phyloP scores from a whole-genome alignment of 768 basidiomycete species.

The Polyporus arcularius region DNA sequence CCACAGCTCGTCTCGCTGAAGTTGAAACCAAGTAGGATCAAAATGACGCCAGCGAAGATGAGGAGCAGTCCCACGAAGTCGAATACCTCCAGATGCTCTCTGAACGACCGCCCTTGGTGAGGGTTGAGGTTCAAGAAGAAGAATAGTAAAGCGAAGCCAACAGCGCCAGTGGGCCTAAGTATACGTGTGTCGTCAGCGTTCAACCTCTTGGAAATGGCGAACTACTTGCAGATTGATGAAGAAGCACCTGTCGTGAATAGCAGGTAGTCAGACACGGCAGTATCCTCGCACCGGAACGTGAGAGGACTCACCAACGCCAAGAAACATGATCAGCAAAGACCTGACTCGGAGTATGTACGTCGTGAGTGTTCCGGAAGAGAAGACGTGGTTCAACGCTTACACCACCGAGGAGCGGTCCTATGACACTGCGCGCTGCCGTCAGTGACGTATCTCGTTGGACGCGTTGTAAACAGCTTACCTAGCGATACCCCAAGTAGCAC shows the following conservation, averaged over 20 bases:
- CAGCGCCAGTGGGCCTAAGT: constrained; percentile 69
- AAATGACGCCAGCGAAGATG: constrained; percentile 65
- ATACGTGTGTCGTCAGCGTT: constrained; percentile 2
- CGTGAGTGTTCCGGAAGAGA: not conserved
- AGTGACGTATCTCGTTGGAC: not conserved
- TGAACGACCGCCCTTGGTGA: constrained; percentile 56
- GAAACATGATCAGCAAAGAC: constrained; percentile 71
- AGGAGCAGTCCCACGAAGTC: constrained; percentile 71
- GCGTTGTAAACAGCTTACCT: constrained; percentile 33
- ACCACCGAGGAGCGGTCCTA: constrained; percentile 83
- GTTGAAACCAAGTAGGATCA: constrained; percentile 72
- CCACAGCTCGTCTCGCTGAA: constrained; percentile 66
- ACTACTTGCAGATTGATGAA: constrained; percentile 67
- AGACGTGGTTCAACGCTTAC: constrained; percentile 41
- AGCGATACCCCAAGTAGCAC: constrained; percentile 79
- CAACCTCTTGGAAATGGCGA: not conserved
- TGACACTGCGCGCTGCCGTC: constrained; percentile 41
- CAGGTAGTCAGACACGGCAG: not conserved
- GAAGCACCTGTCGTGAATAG: constrained; percentile 55
- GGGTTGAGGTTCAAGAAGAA: constrained; percentile 82
- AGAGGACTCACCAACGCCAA: constrained; percentile 66
- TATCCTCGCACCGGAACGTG: not conserved
- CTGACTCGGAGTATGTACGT: constrained; percentile 38
- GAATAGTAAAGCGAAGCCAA: constrained; percentile 63
- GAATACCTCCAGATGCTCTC: constrained; percentile 62